These are phyloP conservation scores for Tetracladium maxilliforme DNA, from an alignment of 2,329 filamentous ascomycete species.

Conservation along the genomic window DNA sequence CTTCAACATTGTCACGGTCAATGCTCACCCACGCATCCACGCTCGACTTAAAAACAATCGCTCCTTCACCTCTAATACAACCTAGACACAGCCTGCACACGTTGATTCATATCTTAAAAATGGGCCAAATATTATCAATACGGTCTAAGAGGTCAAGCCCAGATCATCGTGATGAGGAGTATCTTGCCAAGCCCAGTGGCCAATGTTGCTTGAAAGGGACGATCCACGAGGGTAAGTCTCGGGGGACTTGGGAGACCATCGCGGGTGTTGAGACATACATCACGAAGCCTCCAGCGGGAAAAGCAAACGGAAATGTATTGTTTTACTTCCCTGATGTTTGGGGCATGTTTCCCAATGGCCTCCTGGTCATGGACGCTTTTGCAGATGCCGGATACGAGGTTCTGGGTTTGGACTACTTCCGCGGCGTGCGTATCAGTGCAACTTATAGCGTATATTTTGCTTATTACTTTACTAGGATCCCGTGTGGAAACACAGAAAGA, in stretches of 20 bases:
- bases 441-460: not conserved
- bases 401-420: slow-evolving; percentile 28
- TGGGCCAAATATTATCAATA: too few relatives aligned
- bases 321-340: slow-evolving; percentile 30
- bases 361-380: slow-evolving; percentile 29
- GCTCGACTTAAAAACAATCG: too few relatives aligned
- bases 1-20: not conserved
- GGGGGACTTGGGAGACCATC: slow-evolving; percentile 18
- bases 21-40: too few relatives aligned
- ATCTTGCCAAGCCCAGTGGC: slow-evolving; percentile 17
- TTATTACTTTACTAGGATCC: slow-evolving; percentile 17
- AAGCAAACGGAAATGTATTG: slow-evolving; percentile 23
- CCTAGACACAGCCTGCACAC: slow-evolving; percentile 1
- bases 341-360: slow-evolving; percentile 25
- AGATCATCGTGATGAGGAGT: slow-evolving; percentile 5
- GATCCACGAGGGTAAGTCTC: slow-evolving; percentile 20
- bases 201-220: slow-evolving; percentile 22
- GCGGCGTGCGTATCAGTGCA: slow-evolving; percentile 15
- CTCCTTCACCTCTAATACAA: not conserved
- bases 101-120: too few relatives aligned
- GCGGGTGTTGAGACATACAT: slow-evolving; percentile 23
- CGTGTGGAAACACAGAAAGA: slow-evolving; percentile 22
- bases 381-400: slow-evolving; percentile 25
- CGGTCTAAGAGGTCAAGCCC: too few relatives aligned
- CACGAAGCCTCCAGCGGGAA: slow-evolving; percentile 10